Evolutionary conservation across 257 asterid genomes (phyloP).

Genomic region (Solanum sitiens): DNA sequence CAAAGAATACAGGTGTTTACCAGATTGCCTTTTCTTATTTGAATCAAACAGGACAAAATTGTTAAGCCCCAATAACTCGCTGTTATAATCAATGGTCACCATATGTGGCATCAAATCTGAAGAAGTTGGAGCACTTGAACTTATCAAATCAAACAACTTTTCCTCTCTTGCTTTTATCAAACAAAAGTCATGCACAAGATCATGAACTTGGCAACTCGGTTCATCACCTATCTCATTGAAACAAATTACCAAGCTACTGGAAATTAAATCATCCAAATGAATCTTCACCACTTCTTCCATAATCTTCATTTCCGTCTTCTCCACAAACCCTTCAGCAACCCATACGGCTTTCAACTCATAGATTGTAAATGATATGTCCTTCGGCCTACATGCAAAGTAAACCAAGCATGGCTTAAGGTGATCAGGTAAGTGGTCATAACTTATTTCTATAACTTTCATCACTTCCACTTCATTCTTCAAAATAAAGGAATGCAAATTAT

Average conservation of each 20-base stretch:
- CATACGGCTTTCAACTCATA: background rate
- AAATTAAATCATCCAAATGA: background rate
- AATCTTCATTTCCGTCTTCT: background rate
- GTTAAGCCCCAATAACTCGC: no score
- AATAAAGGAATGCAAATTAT: background rate
- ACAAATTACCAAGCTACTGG: background rate
- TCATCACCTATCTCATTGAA: background rate
- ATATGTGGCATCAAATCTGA: background rate
- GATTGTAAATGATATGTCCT: background rate
- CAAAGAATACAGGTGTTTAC: background rate
- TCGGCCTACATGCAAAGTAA: background rate
- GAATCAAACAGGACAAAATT: no score
- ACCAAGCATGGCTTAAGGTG: conserved; percentile 15
- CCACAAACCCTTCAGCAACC: conserved; percentile 19
- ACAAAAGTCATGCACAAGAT: background rate
- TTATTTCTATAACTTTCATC: conserved; percentile 4
- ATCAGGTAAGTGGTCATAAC: conserved; percentile 10
- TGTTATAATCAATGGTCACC: no score
- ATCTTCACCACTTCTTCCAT: background rate
- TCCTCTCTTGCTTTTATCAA: background rate
- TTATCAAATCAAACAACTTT: background rate
- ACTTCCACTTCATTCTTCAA: background rate
- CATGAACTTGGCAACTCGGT: background rate
- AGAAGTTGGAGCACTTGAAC: background rate
- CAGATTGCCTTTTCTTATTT: background rate